Evolutionary conservation across 345 rosid species (phyloP).

Genomic region (Heritiera fomes): DNA sequence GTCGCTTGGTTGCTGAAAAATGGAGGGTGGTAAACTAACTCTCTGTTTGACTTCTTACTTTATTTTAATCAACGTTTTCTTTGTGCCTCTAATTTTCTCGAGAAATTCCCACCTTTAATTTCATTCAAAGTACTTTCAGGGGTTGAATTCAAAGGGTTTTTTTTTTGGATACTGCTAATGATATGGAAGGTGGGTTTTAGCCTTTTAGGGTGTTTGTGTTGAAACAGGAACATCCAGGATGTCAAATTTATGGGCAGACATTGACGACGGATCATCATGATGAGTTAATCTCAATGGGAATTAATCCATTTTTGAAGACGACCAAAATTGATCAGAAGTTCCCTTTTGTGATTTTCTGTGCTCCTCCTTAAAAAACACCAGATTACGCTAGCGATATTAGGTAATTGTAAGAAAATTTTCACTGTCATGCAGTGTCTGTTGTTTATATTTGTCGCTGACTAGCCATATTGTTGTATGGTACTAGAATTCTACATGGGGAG

Average conservation of each 20-base stretch:
- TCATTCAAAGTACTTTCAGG: background rate
- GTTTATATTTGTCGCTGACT: background rate
- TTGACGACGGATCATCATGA: conserved; percentile 75
- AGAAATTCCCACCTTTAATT: background rate
- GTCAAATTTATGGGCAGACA: conserved; percentile 83
- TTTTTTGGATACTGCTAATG: background rate
- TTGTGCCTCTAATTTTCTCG: background rate
- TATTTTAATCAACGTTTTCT: background rate
- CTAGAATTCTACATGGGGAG: background rate
- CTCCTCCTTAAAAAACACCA: conserved; percentile 80
- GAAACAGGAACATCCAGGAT: conserved; percentile 70
- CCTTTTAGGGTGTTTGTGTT: background rate
- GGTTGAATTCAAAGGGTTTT: background rate
- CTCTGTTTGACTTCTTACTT: background rate
- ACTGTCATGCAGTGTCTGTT: background rate
- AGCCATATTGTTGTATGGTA: background rate
- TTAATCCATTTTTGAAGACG: conserved; percentile 68
- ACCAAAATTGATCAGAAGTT: conserved; percentile 42
- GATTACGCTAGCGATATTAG: conserved; percentile 86
- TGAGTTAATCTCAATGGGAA: conserved; percentile 74
- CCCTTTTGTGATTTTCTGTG: conserved; percentile 86
- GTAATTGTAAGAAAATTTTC: conserved; percentile 33
- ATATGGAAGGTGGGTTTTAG: background rate
- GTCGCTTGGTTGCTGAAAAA: conserved; percentile 86
- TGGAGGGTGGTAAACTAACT: conserved; percentile 69